Evolutionary conservation across 768 basidiomycete species (phyloP), one percentile per base, ranked within the genome.

Genomic region (Exsudoporus frostii): DNA sequence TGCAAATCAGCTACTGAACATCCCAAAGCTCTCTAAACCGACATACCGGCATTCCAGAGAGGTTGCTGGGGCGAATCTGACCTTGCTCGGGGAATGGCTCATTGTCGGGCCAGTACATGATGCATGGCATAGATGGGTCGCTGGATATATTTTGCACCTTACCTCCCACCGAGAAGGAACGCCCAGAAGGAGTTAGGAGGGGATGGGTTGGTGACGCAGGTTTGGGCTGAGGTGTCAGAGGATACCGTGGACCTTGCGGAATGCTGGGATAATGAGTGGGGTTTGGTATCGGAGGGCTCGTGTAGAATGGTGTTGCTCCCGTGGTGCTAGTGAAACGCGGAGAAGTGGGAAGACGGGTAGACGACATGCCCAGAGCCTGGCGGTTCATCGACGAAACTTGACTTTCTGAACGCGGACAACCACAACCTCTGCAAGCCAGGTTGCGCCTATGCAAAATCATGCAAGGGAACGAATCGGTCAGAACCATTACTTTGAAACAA

Each of bases 41-140:
- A 62, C 79, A 56, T 64, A 86, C 87, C 46, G 81, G 75, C 33
- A 83, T 60, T 17, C 83, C 83, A 47, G 74, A 70, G 17, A 85
- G 70, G 20, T 65, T 75, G 54, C 73, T 77, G 0, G 86, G 88
- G 4, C 88, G 76, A 53, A 86, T 88, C 72, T 92, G 91, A 13
- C 87, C 83, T 65, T 82, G 84, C 59, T 88, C 86, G 1, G 91
- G 91, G 55, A 90, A 75, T 5, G 88, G 79, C 65, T 93, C 91
- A 60, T 93, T 93, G 68, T 92, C 90, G 5, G 91, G 90, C 91
- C 91, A 93, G 61, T 86, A 92, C 83, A 92, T 85, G 73, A 91
- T 77, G 60, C 90, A 90, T 4, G 90, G 87, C 27, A 74, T 62
- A 45, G 83, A 66, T 19, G 89, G 88, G 65, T 92, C 88, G 36